Evolutionary conservation across 768 basidiomycete genomes (phyloP).

Genomic region (Leucogyrophana mollusca): DNA sequence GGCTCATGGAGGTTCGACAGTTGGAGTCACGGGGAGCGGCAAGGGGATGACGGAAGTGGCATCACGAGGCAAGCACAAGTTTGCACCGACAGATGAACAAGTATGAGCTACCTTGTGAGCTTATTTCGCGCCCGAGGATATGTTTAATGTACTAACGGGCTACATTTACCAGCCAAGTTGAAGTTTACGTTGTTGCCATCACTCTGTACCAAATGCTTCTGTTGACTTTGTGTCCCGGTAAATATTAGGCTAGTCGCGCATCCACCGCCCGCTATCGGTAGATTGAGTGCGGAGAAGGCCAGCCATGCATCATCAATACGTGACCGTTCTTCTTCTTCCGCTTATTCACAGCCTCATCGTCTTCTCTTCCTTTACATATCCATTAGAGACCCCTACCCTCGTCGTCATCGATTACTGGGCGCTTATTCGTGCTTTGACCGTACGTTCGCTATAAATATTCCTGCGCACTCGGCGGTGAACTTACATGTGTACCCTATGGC

Average conservation of each 20-base stretch:
- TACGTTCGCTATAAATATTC: constrained; percentile 9
- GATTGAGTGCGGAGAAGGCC: too few relatives aligned
- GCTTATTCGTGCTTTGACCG: constrained; percentile 12
- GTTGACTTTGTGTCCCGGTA: constrained; percentile 23
- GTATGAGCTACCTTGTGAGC: too few relatives aligned
- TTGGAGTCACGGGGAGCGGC: constrained; percentile 89
- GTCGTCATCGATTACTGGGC: constrained; percentile 13
- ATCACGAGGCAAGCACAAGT: constrained; percentile 75
- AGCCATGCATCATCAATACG: constrained; percentile 8
- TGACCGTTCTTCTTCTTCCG: constrained; percentile 21
- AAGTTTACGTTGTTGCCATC: constrained; percentile 14
- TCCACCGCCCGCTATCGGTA: constrained; percentile 5
- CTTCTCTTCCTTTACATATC: constrained; percentile 15
- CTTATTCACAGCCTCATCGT: constrained; percentile 17
- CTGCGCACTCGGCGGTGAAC: constrained; percentile 7
- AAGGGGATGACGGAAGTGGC: constrained; percentile 83
- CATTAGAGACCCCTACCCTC: constrained; percentile 13
- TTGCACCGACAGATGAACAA: constrained; percentile 47
- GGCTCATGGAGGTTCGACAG: constrained; percentile 38
- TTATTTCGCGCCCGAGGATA: too few relatives aligned
- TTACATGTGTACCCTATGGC: constrained; percentile 7
- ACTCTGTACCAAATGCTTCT: constrained; percentile 21
- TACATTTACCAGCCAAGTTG: constrained; percentile 7
- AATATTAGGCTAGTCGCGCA: constrained; percentile 23
- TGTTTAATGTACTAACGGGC: too few relatives aligned